Percentiles rank a stretch among this genome's conserved stretches.
Evolutionary conservation across 106 monocot genomes (phyloP).

Genomic region (Acanthochlamys bracteata): DNA sequence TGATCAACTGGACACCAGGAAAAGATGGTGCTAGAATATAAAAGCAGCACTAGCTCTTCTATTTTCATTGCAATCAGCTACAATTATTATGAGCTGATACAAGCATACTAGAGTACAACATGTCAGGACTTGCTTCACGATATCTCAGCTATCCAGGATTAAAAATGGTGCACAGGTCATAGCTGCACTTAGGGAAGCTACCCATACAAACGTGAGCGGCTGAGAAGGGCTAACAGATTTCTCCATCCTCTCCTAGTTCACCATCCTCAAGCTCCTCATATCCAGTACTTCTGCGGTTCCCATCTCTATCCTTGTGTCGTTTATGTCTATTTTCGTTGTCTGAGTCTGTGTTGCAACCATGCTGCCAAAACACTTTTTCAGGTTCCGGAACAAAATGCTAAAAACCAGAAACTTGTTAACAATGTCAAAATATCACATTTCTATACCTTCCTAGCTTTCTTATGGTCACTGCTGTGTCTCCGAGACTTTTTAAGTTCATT

Average conservation of each 20-base stretch:
- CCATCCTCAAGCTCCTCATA: conserved; percentile 98
- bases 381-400: background rate
- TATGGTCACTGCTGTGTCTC: conserved; percentile 67
- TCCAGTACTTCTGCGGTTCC: conserved; percentile 49
- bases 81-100: too few species aligned
- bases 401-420: background rate
- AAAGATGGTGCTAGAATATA: too few species aligned
- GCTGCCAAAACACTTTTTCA: conserved; percentile 29
- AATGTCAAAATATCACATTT: background rate
- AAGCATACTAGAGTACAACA: too few species aligned
- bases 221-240: conserved; percentile 45
- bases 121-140: too few species aligned
- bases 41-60: too few species aligned
- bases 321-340: conserved; percentile 68
- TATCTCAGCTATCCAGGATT: too few species aligned
- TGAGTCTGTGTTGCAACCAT: conserved; percentile 62
- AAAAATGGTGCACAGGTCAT: too few species aligned
- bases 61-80: too few species aligned
- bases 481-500: conserved; percentile 75
- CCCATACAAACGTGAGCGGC: too few species aligned
- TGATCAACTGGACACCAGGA: too few species aligned
- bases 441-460: conserved; percentile 80
- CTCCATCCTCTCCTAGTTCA: conserved; percentile 96
- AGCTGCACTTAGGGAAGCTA: too few species aligned
- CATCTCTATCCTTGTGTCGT: conserved; percentile 75